Base-by-base conservation (phyloP, 805 yeast genomes). In the Ogataea methylovora region DNA sequence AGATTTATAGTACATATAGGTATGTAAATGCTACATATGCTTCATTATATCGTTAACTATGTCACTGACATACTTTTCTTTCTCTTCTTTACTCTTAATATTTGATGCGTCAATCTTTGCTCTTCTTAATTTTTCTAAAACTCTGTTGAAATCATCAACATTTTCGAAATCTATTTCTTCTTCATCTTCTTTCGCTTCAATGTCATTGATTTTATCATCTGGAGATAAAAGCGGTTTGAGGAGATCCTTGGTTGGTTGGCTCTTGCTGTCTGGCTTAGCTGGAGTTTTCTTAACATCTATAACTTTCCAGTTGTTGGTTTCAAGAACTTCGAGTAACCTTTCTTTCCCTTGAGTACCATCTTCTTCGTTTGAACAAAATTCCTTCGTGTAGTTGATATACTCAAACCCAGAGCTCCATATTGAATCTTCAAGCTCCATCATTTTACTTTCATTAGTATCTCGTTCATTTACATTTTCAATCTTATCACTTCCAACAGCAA, bases 251-350 rank as follows among this genome's bases (percentile, higher is more conserved):
- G 8, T 21, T 27, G 11, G n/a, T 12, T 12, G 12, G 31, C 11
- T 4, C 13, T 13, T 15, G 19, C n/a, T n/a, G n/a, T n/a, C n/a
- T n/a, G n/a, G n/a, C n/a, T n/a, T 38, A 35, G 20, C 21, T 7
- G 19, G n/a, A 9, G 13, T 20, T 7, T 24, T 17, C 16, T 14
- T 21, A 12, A 6, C 24, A 14, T 22, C 52, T 29, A 51, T 36
- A 24, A 47, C 48, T 14, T 44, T 44, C 77, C 78, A 72, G 23
- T 63, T 68, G 36, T 65, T 68, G 4, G 63, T 52, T 23, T 68
- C 61, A 8, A 71, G 36, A 1, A 68, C 39, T 36, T 69, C 74
- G 10, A 38, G 36, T 2, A 71, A 34, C 31, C 76, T 38, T 32
- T 56, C 62, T 31, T 46, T 54, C 0, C 76, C 76, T 3, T 49